Conservation (phyloP, 2,329 filamentous ascomycete genomes). For the Pyricularia sp. region DNA sequence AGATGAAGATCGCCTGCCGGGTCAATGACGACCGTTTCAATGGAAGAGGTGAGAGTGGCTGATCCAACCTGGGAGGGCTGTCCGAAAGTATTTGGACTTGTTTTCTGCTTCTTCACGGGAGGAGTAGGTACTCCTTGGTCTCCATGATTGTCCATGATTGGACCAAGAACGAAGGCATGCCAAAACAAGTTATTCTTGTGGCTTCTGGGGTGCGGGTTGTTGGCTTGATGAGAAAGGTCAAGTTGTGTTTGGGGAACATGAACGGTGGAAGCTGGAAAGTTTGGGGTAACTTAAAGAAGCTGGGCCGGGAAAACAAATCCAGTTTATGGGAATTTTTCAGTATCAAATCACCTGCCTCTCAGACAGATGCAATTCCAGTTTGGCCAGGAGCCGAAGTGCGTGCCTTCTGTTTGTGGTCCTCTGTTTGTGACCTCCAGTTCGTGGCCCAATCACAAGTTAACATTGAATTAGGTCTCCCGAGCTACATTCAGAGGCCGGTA, state of each 20-base stretch:
- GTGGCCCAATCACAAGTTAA: background rate
- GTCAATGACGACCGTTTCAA: background rate
- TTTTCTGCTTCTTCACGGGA: background rate
- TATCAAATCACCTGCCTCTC: background rate
- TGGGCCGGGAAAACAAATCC: background rate
- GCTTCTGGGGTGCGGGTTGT: background rate
- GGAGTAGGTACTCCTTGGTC: background rate
- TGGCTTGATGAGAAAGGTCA: background rate
- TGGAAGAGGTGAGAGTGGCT: too few relatives aligned
- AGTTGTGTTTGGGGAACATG: background rate
- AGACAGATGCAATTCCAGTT: background rate
- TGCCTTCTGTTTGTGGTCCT: background rate
- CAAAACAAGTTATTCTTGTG: background rate
- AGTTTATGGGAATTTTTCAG: background rate
- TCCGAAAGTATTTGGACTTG: too few relatives aligned
- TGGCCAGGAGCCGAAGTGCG: background rate
- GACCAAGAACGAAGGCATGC: background rate
- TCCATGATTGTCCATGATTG: background rate
- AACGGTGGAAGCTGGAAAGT: background rate
- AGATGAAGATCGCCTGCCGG: background rate
- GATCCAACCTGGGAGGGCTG: too few relatives aligned
- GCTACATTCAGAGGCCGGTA: background rate
- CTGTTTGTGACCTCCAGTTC: too few relatives aligned
- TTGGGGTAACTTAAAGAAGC: background rate
- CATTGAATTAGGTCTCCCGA: background rate